These are phyloP conservation scores for Hagleromyces aurorensis DNA, from an alignment of 805 yeast genomes.

Conservation along the genomic window DNA sequence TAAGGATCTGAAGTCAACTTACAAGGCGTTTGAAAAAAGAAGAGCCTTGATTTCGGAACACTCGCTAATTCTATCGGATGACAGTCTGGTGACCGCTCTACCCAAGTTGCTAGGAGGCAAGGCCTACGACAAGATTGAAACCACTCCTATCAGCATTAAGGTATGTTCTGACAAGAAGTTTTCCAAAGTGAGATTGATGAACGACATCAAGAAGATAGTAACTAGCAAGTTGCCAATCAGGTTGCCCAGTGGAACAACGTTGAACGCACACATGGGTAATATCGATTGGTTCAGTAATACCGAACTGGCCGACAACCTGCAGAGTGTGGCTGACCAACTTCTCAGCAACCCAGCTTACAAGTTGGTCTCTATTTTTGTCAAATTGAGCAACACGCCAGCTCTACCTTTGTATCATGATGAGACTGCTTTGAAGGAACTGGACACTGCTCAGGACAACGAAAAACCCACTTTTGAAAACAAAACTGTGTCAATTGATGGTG, in stretches of 20 bases:
- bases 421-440: slow-evolving; percentile 34
- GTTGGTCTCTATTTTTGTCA: slow-evolving; percentile 54
- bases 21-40: slow-evolving; percentile 82
- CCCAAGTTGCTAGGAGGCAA: slow-evolving; percentile 87
- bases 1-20: slow-evolving; percentile 71
- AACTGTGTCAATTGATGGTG: slow-evolving; percentile 30
- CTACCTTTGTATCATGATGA: slow-evolving; percentile 75
- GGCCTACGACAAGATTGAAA: slow-evolving; percentile 55
- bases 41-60: slow-evolving; percentile 61
- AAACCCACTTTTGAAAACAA: slow-evolving; percentile 17
- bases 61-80: slow-evolving; percentile 81
- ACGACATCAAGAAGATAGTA: slow-evolving; percentile 49
- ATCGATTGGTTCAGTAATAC: slow-evolving; percentile 36
- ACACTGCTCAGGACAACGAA: slow-evolving; percentile 19
- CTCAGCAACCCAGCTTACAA: slow-evolving; percentile 30
- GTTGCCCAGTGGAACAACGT: slow-evolving; percentile 66
- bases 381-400: slow-evolving; percentile 67
- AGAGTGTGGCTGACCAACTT: slow-evolving; percentile 45
- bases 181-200: slow-evolving; percentile 43
- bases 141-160: slow-evolving; percentile 61
- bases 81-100: slow-evolving; percentile 65
- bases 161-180: slow-evolving; percentile 32
- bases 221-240: slow-evolving; percentile 51
- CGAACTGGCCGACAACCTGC: slow-evolving; percentile 53
- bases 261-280: slow-evolving; percentile 61